Evolutionary conservation across 257 asterid genomes (phyloP).

Genomic region (Forsythia viridissima): DNA sequence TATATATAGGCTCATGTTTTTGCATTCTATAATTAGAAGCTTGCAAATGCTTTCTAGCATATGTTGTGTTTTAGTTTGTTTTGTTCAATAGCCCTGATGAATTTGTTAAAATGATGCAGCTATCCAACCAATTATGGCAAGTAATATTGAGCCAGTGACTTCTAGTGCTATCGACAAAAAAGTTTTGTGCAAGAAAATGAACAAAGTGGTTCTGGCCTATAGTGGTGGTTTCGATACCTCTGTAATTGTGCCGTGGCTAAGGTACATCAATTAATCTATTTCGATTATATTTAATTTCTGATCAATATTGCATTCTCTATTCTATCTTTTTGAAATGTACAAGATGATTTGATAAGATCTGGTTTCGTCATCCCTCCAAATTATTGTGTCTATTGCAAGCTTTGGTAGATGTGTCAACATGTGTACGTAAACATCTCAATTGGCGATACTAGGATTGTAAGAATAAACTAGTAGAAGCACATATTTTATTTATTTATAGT

Average conservation of each 20-base stretch:
- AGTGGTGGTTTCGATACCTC: constrained; percentile 98
- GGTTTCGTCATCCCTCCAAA: not conserved
- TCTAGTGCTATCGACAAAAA: constrained; percentile 45
- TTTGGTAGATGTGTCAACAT: not conserved
- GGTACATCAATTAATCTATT: constrained; percentile 41
- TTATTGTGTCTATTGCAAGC: constrained; percentile 4
- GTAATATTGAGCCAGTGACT: constrained; percentile 50
- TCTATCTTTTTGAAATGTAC: not conserved
- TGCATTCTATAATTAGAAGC: not conserved
- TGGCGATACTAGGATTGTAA: constrained; percentile 1
- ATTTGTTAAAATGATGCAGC: constrained; percentile 42
- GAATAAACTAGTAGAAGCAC: not conserved
- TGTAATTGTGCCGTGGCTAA: constrained; percentile 97
- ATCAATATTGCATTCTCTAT: not conserved
- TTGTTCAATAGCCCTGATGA: not conserved
- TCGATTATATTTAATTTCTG: not conserved
- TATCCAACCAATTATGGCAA: constrained; percentile 65
- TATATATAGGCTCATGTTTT: not conserved
- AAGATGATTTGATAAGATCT: not conserved
- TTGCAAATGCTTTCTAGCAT: not conserved
- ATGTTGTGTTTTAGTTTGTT: not conserved
- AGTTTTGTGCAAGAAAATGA: constrained; percentile 59
- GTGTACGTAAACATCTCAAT: not conserved
- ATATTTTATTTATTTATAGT: not conserved
- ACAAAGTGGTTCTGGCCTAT: constrained; percentile 92